Evolutionary conservation across 208 protist genomes (phyloP).

Genomic region (Leishmania arabica): DNA sequence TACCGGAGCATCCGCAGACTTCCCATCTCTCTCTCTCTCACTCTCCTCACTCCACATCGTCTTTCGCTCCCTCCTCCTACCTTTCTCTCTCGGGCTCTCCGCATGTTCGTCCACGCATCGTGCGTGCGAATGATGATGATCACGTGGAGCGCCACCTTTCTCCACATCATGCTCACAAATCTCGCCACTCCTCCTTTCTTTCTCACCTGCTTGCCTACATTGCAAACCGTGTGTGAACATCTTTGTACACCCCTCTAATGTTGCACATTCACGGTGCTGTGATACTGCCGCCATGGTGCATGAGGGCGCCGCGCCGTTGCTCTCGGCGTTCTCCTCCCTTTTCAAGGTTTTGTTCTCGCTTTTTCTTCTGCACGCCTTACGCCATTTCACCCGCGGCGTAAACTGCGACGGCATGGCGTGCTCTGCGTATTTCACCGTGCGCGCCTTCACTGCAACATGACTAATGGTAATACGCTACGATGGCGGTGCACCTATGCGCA

Average conservation of each 20-base stretch:
- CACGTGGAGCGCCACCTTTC: background rate
- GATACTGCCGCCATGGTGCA: background rate
- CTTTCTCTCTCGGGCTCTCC: constrained; percentile 6
- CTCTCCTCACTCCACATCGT: background rate
- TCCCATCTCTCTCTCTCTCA: background rate
- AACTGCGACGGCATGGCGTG: background rate
- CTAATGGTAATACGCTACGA: background rate
- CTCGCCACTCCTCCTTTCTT: background rate
- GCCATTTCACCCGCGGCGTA: background rate
- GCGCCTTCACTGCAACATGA: background rate
- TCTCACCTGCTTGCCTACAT: background rate
- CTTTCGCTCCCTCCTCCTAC: background rate
- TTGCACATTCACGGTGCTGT: background rate
- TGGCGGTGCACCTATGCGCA: background rate
- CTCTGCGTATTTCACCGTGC: background rate
- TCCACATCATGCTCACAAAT: background rate
- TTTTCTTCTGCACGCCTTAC: background rate
- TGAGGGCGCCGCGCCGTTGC: background rate
- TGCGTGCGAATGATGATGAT: background rate
- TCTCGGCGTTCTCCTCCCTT: background rate
- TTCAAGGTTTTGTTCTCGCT: background rate
- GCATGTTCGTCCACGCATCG: background rate
- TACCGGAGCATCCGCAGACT: background rate
- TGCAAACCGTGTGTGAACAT: background rate
- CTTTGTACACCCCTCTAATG: background rate